phyloP scores from a whole-genome alignment of 176 grass and related monocot genomes.

The Panicum miliaceum region DNA sequence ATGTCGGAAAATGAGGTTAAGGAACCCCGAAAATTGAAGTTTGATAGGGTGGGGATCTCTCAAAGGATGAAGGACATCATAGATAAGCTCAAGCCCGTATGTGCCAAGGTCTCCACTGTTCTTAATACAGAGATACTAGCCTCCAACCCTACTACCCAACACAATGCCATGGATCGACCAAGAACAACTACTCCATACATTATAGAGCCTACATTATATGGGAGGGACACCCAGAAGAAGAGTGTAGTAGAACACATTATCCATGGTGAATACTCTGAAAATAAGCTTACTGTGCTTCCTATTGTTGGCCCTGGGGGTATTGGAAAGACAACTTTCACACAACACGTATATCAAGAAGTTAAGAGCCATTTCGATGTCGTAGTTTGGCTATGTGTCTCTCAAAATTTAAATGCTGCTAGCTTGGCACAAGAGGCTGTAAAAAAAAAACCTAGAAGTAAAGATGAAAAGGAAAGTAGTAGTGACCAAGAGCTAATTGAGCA shows the following conservation, averaged over 20 bases:
- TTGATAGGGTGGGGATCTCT: neutral
- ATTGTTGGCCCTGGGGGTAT: conserved; percentile 50
- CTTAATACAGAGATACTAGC: neutral
- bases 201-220: neutral
- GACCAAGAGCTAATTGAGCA: neutral
- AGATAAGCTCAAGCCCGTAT: neutral
- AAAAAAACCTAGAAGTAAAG: fast-evolving
- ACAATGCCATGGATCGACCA: neutral
- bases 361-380: neutral
- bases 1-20: neutral
- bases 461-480: neutral
- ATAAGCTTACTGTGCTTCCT: conserved; percentile 10
- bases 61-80: neutral
- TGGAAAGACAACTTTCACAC: conserved; percentile 52
- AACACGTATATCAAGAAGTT: conserved; percentile 24
- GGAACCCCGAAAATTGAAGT: neutral
- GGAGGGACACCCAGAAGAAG: neutral
- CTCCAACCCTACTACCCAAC: no score
- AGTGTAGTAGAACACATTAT: neutral
- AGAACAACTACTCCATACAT: neutral
- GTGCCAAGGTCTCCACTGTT: conserved; percentile 2
- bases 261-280: neutral
- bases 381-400: conserved; percentile 47
- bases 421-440: neutral
- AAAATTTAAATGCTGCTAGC: conserved; percentile 3